phyloP scores from a whole-genome alignment of 2,329 filamentous ascomycete species.

The Scorias spongiosa region DNA sequence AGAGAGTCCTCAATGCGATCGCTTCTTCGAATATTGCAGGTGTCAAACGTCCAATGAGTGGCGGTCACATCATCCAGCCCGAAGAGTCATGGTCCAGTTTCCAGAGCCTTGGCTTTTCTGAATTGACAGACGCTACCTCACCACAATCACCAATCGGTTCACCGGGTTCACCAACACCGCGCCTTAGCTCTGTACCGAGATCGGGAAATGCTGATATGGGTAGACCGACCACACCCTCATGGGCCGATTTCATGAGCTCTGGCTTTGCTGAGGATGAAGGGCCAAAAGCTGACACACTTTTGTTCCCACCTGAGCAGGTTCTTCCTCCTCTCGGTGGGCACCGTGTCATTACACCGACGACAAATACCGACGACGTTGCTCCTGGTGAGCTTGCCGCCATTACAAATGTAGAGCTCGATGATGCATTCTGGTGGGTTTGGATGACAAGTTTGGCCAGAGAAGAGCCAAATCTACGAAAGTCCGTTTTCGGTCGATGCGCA shows the following conservation, averaged over 20 bases:
- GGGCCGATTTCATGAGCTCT: slow-evolving; percentile 93
- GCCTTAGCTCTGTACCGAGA: slow-evolving; percentile 49
- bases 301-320: slow-evolving; percentile 83
- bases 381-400: slow-evolving; percentile 93
- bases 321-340: slow-evolving; percentile 64
- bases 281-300: slow-evolving; percentile 35
- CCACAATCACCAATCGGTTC: slow-evolving; percentile 10
- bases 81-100: slow-evolving; percentile 96
- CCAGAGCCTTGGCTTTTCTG: slow-evolving; percentile 84
- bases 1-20: slow-evolving; percentile 76
- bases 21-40: slow-evolving; percentile 78
- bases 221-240: slow-evolving; percentile 87
- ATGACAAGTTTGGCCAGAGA: slow-evolving; percentile 90
- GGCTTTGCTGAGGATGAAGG: slow-evolving; percentile 70
- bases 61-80: slow-evolving; percentile 39
- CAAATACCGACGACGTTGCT: slow-evolving; percentile 44
- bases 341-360: slow-evolving; percentile 50
- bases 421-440: slow-evolving; percentile 99
- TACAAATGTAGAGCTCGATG: slow-evolving; percentile 68
- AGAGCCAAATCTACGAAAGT: slow-evolving; percentile 71
- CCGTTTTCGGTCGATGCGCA: slow-evolving; percentile 85
- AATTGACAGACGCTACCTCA: slow-evolving; percentile 25
- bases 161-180: slow-evolving; percentile 20
- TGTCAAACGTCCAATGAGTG: slow-evolving; percentile 26
- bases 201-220: slow-evolving; percentile 48